These are phyloP conservation scores for Lagerstroemia speciosa DNA, from an alignment of 345 rosid genomes.

Conservation along the genomic window DNA sequence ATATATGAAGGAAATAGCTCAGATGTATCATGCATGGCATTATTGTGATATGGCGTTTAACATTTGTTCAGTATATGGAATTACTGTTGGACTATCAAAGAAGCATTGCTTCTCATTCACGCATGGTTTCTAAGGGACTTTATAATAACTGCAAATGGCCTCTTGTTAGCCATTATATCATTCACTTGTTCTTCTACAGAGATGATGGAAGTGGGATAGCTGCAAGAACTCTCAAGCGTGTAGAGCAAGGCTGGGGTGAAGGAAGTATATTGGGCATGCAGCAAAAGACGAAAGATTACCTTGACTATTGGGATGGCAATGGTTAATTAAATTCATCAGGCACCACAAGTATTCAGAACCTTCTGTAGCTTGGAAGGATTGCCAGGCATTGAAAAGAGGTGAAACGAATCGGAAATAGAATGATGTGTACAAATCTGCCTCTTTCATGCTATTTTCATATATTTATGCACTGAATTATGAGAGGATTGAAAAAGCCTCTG, in stretches of 20 bases:
- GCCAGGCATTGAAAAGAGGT: not conserved
- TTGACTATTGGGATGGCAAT: constrained; percentile 47
- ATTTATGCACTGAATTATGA: not conserved
- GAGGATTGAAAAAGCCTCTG: no score
- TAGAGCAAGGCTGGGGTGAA: constrained; percentile 82
- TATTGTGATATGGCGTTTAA: not conserved
- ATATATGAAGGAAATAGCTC: not conserved
- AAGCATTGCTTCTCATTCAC: not conserved
- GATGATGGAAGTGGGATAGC: constrained; percentile 93
- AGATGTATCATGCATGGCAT: not conserved
- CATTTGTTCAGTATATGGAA: not conserved
- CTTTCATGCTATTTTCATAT: not conserved
- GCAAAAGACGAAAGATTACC: constrained; percentile 38
- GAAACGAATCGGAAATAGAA: not conserved
- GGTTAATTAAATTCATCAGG: constrained; percentile 3
- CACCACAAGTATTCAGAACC: not conserved
- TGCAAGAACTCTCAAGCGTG: constrained; percentile 52
- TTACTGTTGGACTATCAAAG: not conserved
- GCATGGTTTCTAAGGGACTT: not conserved
- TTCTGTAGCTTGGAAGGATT: not conserved
- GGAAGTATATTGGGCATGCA: constrained; percentile 46
- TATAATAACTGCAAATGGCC: not conserved
- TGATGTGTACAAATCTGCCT: not conserved
- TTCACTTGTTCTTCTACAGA: constrained; percentile 36
- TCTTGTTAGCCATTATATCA: not conserved